Conservation (phyloP, 345 rosid species). For the Luvunga scandens region DNA sequence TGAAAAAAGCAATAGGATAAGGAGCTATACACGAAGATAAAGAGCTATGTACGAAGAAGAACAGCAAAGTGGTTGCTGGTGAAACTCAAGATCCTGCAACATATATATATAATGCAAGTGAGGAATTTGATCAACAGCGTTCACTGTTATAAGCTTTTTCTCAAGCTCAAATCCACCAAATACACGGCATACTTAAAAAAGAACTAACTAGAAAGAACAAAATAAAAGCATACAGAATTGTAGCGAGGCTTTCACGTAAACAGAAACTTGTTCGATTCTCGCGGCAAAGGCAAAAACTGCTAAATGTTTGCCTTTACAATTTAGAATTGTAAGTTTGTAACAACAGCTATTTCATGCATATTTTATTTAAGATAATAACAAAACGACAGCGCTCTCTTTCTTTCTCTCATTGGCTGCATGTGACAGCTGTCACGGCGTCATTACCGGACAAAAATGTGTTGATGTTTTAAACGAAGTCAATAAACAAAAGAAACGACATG, state of each 20-base stretch:
- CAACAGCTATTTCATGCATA: no score
- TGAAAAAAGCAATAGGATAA: no score
- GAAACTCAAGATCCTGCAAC: background rate
- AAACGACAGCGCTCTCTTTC: background rate
- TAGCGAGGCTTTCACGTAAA: background rate
- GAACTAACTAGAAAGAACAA: no score
- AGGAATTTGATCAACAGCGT: background rate
- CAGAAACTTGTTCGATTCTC: background rate
- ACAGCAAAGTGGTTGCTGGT: background rate
- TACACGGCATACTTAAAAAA: background rate
- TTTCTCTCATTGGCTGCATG: background rate
- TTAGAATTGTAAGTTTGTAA: no score
- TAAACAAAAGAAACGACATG: no score
- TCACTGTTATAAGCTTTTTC: background rate
- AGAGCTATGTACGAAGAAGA: background rate
- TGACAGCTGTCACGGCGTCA: background rate
- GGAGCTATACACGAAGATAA: background rate
- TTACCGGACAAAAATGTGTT: no score
- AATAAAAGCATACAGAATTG: background rate
- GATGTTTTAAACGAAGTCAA: no score
- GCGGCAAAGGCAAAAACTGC: no score
- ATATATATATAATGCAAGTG: background rate
- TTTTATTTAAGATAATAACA: background rate
- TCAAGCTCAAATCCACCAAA: background rate
- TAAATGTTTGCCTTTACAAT: no score